Base-by-base conservation (phyloP, 176 grass and related monocot genomes). In the Pharus latifolius region DNA sequence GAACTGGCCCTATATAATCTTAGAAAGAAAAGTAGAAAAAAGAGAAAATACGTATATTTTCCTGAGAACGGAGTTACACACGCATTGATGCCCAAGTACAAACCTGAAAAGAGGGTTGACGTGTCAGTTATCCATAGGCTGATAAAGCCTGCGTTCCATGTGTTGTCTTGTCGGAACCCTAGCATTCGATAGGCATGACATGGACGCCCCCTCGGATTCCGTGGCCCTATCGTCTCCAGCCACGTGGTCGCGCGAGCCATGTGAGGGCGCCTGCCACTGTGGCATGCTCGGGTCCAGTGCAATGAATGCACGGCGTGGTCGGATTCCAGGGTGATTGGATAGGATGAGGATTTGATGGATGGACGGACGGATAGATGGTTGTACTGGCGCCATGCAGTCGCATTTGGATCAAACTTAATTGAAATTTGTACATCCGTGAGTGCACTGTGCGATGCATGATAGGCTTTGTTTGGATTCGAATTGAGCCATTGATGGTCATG, bases 121-220 rank as follows among this genome's bases (percentile, higher is more conserved):
- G 90, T 93, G 90, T 93, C 85, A 73, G 70, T 3, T 15, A 29
- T 50, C 12, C 32, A 79, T 93, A 83, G 85, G 85, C 65, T 63
- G 63, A 12, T n/a, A 74, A 88, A 92, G 83, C 78, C 78, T 88
- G 82, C 11, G 13, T 14, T 32, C 7, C 19, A 11, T 74, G 85
- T 80, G 78, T 80, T 73, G 90, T 93, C 82, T 55, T 83, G 85
- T 93, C 90, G 75, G 41, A n/a, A 32, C 52, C 55, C 46, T 50
- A 46, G 45, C 72, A 25, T 58, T 34, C 59, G 48, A 9, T 19
- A 38, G 76, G 82, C 61, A 63, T 61, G 78, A 27, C 42, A 46
- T 10, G 63, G 19, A 53, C 32, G n/a, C 33, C n/a, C 35, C 30
- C 74, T 81, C 69, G 67, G 69, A 19, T 67, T 69, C 53, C 35